phyloP scores from a whole-genome alignment of 805 yeast genomes.

The Monosporozyma aerobia region DNA sequence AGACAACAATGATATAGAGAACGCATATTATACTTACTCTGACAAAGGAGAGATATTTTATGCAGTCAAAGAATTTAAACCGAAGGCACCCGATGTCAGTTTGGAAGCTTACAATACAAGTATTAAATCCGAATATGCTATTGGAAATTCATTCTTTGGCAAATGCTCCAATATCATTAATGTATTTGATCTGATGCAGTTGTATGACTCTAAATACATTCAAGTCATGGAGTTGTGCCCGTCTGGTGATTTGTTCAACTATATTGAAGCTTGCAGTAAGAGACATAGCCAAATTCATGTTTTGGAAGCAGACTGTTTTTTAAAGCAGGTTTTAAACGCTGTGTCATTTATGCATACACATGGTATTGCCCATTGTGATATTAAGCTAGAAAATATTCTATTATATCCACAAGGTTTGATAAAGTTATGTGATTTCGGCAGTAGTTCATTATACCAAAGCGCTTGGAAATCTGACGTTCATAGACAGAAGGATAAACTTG shows the following conservation, averaged over 20 bases:
- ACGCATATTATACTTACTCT: background rate
- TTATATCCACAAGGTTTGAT: conserved; percentile 57
- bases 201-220: conserved; percentile 54
- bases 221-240: conserved; percentile 95
- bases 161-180: conserved; percentile 54
- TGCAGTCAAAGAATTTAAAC: conserved; percentile 83
- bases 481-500: conserved; percentile 64
- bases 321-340: conserved; percentile 79
- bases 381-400: conserved; percentile 80
- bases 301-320: conserved; percentile 76
- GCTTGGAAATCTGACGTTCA: conserved; percentile 78
- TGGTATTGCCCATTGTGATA: conserved; percentile 90
- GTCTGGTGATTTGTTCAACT: conserved; percentile 63
- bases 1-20: background rate
- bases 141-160: conserved; percentile 54
- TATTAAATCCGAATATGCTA: conserved; percentile 78
- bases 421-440: conserved; percentile 80
- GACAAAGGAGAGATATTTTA: conserved; percentile 47
- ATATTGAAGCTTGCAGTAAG: conserved; percentile 40
- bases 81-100: conserved; percentile 64
- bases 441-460: conserved; percentile 81
- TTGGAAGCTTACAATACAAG: conserved; percentile 87
- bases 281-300: conserved; percentile 40
- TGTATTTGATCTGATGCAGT: conserved; percentile 69
- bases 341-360: conserved; percentile 77